Evolutionary conservation across 192 early-diverging fungal genomes (phyloP).

Genomic region (Lunasporangiospora selenospora): DNA sequence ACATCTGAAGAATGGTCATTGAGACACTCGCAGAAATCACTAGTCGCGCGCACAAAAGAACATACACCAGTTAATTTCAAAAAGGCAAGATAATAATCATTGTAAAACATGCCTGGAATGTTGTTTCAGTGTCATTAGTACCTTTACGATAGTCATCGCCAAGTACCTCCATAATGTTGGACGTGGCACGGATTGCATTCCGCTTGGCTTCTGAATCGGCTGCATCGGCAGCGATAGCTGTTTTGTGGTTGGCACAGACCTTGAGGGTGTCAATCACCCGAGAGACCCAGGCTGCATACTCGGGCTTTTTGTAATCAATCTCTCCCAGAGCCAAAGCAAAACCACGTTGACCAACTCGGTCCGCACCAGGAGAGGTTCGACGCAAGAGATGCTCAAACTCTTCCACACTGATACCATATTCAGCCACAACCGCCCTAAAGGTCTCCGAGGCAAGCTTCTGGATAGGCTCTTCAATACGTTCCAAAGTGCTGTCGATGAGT

Average conservation of each 20-base stretch:
- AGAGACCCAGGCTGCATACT: conserved; percentile 12
- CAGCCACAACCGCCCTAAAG: conserved; percentile 49
- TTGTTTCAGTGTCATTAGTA: conserved; percentile 4
- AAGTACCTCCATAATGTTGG: conserved; percentile 53
- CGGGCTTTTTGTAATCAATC: conserved; percentile 44
- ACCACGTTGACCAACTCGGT: conserved; percentile 62
- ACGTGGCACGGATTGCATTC: conserved; percentile 69
- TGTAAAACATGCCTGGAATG: conserved; percentile 15
- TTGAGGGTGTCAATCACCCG: conserved; percentile 33
- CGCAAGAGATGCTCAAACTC: conserved; percentile 52
- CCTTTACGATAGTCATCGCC: conserved; percentile 40
- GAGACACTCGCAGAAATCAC: conserved; percentile 51
- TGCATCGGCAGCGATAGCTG: conserved; percentile 11
- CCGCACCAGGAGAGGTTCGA: conserved; percentile 26
- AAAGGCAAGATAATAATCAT: neutral
- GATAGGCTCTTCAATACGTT: conserved; percentile 70
- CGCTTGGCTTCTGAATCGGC: conserved; percentile 74
- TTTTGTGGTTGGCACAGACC: conserved; percentile 3
- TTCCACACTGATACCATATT: conserved; percentile 46
- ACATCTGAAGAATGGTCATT: conserved; percentile 52
- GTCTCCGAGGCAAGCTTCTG: conserved; percentile 59
- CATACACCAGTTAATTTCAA: neutral
- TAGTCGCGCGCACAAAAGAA: conserved; percentile 4
- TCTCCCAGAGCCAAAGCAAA: conserved; percentile 70
- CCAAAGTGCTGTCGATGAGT: conserved; percentile 60